Evolutionary conservation across 805 yeast genomes (phyloP).

Genomic region (Starmerella tilneyi): DNA sequence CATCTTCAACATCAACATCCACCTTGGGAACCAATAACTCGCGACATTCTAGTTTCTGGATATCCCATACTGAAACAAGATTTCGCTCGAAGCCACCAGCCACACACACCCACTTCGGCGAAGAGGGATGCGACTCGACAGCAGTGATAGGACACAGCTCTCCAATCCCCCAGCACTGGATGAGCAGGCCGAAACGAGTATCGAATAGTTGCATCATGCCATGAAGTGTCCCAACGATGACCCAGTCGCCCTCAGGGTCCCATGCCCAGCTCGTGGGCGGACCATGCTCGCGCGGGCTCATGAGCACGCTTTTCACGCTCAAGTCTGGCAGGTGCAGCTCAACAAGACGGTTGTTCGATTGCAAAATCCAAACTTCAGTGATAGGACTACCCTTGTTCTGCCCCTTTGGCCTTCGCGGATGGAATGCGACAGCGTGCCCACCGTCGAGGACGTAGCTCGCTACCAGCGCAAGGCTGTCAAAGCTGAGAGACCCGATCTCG

Average conservation of each 20-base stretch:
- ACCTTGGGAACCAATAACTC: slow-evolving; percentile 29
- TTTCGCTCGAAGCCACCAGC: slow-evolving; percentile 56
- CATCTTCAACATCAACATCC: slow-evolving; percentile 12
- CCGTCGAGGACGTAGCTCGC: slow-evolving; percentile 7
- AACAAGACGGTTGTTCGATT: slow-evolving; percentile 28
- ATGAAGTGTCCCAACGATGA: slow-evolving; percentile 60
- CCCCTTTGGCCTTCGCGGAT: slow-evolving; percentile 18
- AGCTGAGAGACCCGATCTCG: slow-evolving; percentile 10
- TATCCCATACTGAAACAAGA: slow-evolving; percentile 65
- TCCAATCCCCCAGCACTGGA: slow-evolving; percentile 54
- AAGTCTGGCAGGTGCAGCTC: slow-evolving; percentile 49
- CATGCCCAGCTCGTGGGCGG: slow-evolving; percentile 49
- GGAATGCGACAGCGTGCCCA: slow-evolving; percentile 39
- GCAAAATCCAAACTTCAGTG: slow-evolving; percentile 18
- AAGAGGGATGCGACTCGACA: slow-evolving; percentile 39
- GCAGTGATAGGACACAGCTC: slow-evolving; percentile 42
- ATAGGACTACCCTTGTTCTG: neutral
- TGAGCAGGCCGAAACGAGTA: slow-evolving; percentile 49
- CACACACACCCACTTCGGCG: slow-evolving; percentile 42
- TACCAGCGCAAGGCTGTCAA: slow-evolving; percentile 4
- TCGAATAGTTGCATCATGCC: slow-evolving; percentile 81
- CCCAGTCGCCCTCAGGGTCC: slow-evolving; percentile 48
- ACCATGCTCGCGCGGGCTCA: slow-evolving; percentile 57
- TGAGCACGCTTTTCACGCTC: slow-evolving; percentile 36
- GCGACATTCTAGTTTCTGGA: slow-evolving; percentile 51